Evolutionary conservation across 2,329 filamentous ascomycete species (phyloP).

Genomic region (Fusarium camptoceras): DNA sequence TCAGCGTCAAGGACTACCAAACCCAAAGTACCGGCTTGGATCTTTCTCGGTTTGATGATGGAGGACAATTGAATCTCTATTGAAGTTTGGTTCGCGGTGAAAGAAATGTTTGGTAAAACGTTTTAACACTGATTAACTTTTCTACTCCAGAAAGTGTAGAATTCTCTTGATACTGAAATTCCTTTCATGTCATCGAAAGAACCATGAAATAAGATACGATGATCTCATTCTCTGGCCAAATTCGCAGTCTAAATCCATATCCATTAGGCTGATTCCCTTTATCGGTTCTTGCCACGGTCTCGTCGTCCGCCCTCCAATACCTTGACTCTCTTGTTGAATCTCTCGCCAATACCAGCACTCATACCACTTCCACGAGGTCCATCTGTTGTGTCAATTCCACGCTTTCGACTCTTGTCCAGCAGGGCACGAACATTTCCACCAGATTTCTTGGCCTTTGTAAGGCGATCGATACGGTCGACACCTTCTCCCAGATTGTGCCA

Average conservation of each 20-base stretch:
- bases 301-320: slow-evolving; percentile 60
- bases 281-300: slow-evolving; percentile 58
- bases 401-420: slow-evolving; percentile 88
- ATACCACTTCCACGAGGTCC: slow-evolving; percentile 73
- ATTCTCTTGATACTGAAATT: not conserved
- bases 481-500: slow-evolving; percentile 89
- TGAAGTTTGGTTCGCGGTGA: not conserved
- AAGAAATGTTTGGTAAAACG: not conserved
- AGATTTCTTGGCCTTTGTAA: slow-evolving; percentile 78
- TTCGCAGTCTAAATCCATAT: slow-evolving; percentile 9
- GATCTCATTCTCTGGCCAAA: not conserved
- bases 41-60: not conserved
- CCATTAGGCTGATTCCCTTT: slow-evolving; percentile 27
- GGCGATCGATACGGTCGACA: slow-evolving; percentile 83
- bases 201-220: not conserved
- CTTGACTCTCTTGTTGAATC: slow-evolving; percentile 78
- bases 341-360: slow-evolving; percentile 75
- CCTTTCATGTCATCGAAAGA: not conserved
- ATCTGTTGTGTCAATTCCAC: slow-evolving; percentile 75
- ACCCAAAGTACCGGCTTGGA: not conserved
- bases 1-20: not conserved
- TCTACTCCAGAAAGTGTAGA: not conserved
- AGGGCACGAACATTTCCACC: slow-evolving; percentile 69
- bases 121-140: not conserved
- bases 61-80: not conserved